Base-by-base conservation (phyloP, 352 stramenopile species). In the Aphanomyces cochlioides region DNA sequence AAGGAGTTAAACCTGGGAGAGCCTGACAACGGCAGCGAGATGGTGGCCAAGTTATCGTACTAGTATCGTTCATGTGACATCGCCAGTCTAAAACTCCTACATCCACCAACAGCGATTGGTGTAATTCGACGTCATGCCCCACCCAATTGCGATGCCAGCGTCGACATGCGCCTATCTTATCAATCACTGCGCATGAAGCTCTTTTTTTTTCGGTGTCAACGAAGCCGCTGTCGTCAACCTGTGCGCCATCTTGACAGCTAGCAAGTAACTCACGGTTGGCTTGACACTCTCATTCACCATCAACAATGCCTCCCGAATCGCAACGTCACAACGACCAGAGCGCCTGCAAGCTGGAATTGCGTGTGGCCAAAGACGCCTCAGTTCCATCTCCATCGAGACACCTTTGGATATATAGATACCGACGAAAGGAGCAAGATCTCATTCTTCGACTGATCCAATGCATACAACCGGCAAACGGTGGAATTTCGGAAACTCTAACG, bases 1-100 rank as follows among this genome's bases (percentile, higher is more conserved):
- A 6, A 13, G 37, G 47, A 64, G 41, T 40, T 68, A 69, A 50
- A 50, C 34, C 6, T 77, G 72, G 61, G 28, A 39, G 37, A 71
- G 61, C 63, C 65, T 74, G 48, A 43, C 12, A 28, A 28, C 21
- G 7, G 61, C 69, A 34, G 69, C 69, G 13, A 67, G n/a, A 17
- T 77, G 56, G 61, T 74, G 69, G 69, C 53, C 45, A 43, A 45
- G 47, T 54, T 72, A 74, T 47, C 17, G 38, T 36, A 74, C 1
- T 13, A 3, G 34, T 77, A 74, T 38, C 34, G 13, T 17, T 66
- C 74, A 2, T 69, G 74, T 38, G 63, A 74, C 56, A 67, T 60
- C 37, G 10, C 4, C 28, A 73, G 39, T 56, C 67, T 7, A 10
- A 37, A 8, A 10, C 50, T 56, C 40, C 36, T 53, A 13, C 19